A percentile compares a stretch with the other conserved stretches of the same genome.
These are phyloP conservation scores for Boletus sp. DNA, from an alignment of 768 basidiomycete species.

Conservation along the genomic window DNA sequence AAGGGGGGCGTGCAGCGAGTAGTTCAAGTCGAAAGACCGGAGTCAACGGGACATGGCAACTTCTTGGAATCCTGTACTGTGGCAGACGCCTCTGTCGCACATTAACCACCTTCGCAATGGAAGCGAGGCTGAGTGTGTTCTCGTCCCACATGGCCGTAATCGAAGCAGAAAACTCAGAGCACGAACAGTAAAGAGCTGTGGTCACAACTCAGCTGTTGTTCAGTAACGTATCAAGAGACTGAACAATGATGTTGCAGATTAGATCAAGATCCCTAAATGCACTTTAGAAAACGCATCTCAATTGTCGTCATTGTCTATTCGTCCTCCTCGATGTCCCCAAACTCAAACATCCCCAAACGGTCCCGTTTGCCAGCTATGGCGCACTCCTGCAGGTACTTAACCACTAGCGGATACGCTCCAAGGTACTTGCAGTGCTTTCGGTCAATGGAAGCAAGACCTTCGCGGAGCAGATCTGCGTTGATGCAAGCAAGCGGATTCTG, in stretches of 20 bases:
- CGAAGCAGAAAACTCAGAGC: conserved; percentile 3
- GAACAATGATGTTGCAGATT: conserved; percentile 2
- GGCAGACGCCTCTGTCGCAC: not conserved
- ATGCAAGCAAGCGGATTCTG: conserved; percentile 73
- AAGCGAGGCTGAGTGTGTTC: not conserved
- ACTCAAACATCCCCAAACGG: conserved; percentile 83
- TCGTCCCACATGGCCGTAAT: not conserved
- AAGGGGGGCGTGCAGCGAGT: not conserved
- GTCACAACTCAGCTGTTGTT: not conserved
- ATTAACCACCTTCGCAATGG: not conserved
- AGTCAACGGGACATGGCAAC: not conserved
- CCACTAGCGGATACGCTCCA: conserved; percentile 61
- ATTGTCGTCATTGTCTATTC: conserved; percentile 35
- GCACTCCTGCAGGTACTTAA: conserved; percentile 61
- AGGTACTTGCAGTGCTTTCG: conserved; percentile 74
- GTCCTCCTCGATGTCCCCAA: conserved; percentile 88
- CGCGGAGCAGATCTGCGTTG: conserved; percentile 86
- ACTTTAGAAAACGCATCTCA: conserved; percentile 16
- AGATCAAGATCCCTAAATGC: conserved; percentile 15
- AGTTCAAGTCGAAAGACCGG: not conserved
- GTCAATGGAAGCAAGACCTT: conserved; percentile 82
- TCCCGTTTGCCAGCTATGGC: conserved; percentile 65
- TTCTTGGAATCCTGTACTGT: conserved; percentile 8
- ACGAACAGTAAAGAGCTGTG: not conserved
- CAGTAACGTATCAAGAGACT: not conserved